These are phyloP conservation scores for Xylariaceae sp. DNA, from an alignment of 2,329 filamentous ascomycete species.

Conservation along the genomic window DNA sequence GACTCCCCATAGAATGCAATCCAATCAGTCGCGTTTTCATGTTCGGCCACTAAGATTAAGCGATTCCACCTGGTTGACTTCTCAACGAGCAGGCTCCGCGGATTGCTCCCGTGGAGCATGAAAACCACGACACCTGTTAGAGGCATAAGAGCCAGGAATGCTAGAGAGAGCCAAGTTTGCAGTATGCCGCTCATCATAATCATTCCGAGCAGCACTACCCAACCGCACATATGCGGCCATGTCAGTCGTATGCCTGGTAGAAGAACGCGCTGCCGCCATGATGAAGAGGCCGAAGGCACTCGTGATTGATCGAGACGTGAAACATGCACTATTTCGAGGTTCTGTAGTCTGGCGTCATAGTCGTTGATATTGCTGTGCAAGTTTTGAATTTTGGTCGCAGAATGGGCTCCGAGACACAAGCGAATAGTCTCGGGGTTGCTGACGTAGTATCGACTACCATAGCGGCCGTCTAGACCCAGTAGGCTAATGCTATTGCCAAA, in stretches of 20 bases:
- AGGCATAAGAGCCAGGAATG: background rate
- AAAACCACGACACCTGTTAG: background rate
- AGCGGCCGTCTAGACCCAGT: constrained; percentile 2
- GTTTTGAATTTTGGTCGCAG: background rate
- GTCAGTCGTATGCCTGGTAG: too few species aligned
- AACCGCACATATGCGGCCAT: background rate
- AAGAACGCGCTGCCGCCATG: too few species aligned
- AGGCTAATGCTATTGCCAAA: background rate
- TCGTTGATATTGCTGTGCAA: background rate
- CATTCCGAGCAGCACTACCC: background rate
- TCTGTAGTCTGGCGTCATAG: background rate
- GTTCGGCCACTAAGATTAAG: background rate
- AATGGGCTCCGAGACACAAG: background rate
- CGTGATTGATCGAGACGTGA: too few species aligned
- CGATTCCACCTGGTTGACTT: background rate
- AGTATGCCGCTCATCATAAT: background rate
- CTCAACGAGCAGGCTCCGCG: background rate
- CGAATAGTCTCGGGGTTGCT: constrained; percentile 1
- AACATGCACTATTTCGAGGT: constrained; percentile 1
- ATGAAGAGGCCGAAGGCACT: too few species aligned
- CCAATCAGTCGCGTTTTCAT: constrained; percentile 3
- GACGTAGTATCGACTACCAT: background rate
- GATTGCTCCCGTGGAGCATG: background rate
- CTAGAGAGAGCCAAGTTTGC: constrained; percentile 1
- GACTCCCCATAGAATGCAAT: constrained; percentile 1